phyloP scores from a whole-genome alignment of 1,284 basidiomycete genomes.

The Tylopilus sp. region DNA sequence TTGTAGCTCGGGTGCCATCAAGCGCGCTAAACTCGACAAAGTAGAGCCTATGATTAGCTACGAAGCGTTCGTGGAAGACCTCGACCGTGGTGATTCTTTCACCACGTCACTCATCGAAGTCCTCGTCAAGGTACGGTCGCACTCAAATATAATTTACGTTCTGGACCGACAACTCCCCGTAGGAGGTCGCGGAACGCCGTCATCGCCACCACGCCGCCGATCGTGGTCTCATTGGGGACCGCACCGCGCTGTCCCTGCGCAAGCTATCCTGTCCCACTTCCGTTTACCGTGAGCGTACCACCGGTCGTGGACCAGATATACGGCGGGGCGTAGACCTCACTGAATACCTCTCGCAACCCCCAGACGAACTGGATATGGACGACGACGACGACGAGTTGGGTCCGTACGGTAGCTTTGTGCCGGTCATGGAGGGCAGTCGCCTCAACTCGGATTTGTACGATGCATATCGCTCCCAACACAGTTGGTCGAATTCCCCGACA shows the following conservation, averaged over 20 bases:
- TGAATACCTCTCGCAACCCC: conserved; percentile 48
- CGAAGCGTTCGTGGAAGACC: conserved; percentile 64
- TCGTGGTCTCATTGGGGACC: conserved; percentile 58
- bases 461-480: conserved; percentile 39
- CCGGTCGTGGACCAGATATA: conserved; percentile 28
- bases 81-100: conserved; percentile 71
- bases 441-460: conserved; percentile 56
- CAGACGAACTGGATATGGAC: conserved; percentile 51
- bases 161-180: conserved; percentile 2
- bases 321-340: conserved; percentile 36
- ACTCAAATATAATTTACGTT: not conserved
- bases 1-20: conserved; percentile 60
- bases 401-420: conserved; percentile 26
- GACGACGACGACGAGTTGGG: conserved; percentile 56
- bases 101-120: conserved; percentile 66
- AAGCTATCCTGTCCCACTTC: conserved; percentile 50
- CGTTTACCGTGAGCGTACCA: conserved; percentile 45
- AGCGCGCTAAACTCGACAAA: conserved; percentile 57
- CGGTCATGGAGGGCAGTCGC: conserved; percentile 49
- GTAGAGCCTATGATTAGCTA: conserved; percentile 58
- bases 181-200: conserved; percentile 72
- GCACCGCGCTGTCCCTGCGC: conserved; percentile 58
- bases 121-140: conserved; percentile 61
- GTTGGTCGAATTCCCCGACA: conserved; percentile 29
- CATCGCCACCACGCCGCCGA: conserved; percentile 49